Base-by-base conservation (phyloP, 805 yeast genomes). In the Hanseniaspora pseudoguilliermondii region DNA sequence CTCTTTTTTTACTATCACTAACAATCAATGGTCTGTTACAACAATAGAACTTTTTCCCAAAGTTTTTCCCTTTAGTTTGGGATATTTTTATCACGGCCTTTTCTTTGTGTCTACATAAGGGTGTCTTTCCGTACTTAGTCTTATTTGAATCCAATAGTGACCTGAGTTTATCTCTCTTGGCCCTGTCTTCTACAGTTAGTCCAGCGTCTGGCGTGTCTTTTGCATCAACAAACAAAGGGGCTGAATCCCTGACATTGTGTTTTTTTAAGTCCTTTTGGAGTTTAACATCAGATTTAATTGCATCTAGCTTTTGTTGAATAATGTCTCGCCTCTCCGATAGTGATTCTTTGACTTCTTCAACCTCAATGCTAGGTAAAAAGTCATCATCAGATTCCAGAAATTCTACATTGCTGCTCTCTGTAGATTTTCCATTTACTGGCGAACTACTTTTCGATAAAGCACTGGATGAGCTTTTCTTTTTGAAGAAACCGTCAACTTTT, bases 11-110 rank as follows among this genome's bases (percentile, higher is more conserved):
- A 7, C 20, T n/a, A 10, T 38, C 55, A 7, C 21, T n/a, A 16
- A 44, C 18, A 18, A 46, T 38, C 34, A 52, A 23, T 2, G 72
- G 69, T 58, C 71, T 67, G 0, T 70, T 58, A 62, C 84, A 80
- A 23, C 76, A 71, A 83, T 83, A 80, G 59, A 80, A 80, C 59
- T 73, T 76, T 54, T 68, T 71, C 0, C 83, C 83, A 40, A 69
- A 73, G 57, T 75, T 76, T 27, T 67, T 64, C 6, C 55, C 55
- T 4, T 63, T 54, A 0, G 76, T 74, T 59, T 65, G 71, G 0
- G 80, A 77, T 0, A 78, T 73, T 58, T 75, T 69, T 47, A 79
- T 59, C 4, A 72, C 65, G 36, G 81, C 73, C n/a, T 71, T 69
- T 49, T 74, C 73, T 5, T 70, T 65, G 60, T 80, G 83, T 35